Base-by-base conservation (phyloP, 371 early-diverging fungal species). In the Apophysomyces elegans region DNA sequence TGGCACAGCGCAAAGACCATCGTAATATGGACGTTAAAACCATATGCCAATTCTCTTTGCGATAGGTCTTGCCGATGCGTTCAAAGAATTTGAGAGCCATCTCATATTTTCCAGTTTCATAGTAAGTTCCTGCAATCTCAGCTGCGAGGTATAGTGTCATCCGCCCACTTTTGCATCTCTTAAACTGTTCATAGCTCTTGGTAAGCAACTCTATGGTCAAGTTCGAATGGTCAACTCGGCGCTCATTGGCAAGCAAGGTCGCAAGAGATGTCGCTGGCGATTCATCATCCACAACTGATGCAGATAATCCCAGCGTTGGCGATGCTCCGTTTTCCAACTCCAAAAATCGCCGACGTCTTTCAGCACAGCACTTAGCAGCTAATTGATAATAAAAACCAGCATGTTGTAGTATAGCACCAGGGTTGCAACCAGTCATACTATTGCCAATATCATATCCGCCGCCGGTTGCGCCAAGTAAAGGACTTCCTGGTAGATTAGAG, bases 61-160 rank as follows among this genome's bases (percentile, higher is more conserved):
- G 86, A 70, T 94, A 95, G 1, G 93, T 94, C 67, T 91, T 93
- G 60, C 89, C 90, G 47, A 95, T 95, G 7, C 95, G 79, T 54
- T 94, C 95, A 77, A 91, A 95, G 66, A 95, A 91, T 78, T 92
- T 93, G 54, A 93, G 78, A 0, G 95, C 93, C 91, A 93, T 93
- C 44, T 93, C 95, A 63, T 84, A 89, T 71, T 91, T 92, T 8
- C 90, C 90, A 14, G 88, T 83, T 21, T 84, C 81, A 50, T 90
- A 89, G 68, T 95, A 94, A 1, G 90, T 84, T 0, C 91, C 88
- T 4, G 95, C 96, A 65, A 95, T 95, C 67, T 94, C 94, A 3
- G 93, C 89, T 1, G 95, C 96, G 1, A 95, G 72, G 62, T 86
- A 94, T 6, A 94, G 76, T 0, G 94, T 94, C 91, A 93, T 92